A percentile compares a stretch with the other conserved stretches of the same genome.
phyloP scores from a whole-genome alignment of 495 filamentous ascomycete genomes.

The Neurospora sp. region DNA sequence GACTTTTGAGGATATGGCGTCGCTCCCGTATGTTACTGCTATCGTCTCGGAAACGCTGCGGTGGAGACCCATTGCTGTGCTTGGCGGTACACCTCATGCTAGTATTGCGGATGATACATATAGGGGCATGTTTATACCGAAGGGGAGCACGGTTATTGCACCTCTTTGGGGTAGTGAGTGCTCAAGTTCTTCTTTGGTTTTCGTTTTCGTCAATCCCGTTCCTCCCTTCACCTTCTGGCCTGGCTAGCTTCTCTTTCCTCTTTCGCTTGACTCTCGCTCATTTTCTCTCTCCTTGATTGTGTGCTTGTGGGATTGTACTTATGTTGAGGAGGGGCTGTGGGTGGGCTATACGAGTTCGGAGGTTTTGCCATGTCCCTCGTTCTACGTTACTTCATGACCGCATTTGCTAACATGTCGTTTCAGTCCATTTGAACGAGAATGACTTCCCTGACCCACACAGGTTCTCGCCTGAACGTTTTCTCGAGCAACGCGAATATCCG shows the following conservation, averaged over 20 bases:
- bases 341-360: too few species aligned
- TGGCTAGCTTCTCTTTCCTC: too few species aligned
- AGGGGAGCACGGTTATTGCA: slow-evolving; percentile 43
- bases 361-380: too few species aligned
- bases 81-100: slow-evolving; percentile 49
- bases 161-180: slow-evolving; percentile 38
- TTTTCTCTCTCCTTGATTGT: too few species aligned
- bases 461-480: slow-evolving; percentile 38
- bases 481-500: slow-evolving; percentile 36
- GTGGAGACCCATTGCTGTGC: slow-evolving; percentile 40
- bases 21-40: slow-evolving; percentile 36
- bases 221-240: too few species aligned
- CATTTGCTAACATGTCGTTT: too few species aligned
- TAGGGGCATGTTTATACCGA: slow-evolving; percentile 41
- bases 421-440: slow-evolving; percentile 42
- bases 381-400: too few species aligned
- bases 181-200: slow-evolving; percentile 1
- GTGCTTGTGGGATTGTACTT: too few species aligned
- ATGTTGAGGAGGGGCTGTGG: too few species aligned
- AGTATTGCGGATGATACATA: slow-evolving; percentile 47
- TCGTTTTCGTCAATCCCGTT: too few species aligned
- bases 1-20: slow-evolving; percentile 34
- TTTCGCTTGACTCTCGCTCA: too few species aligned
- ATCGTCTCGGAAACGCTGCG: slow-evolving; percentile 43
- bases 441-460: slow-evolving; percentile 48